phyloP scores from a whole-genome alignment of 2,329 filamentous ascomycete species.

The Biscogniauxia mediterranea region DNA sequence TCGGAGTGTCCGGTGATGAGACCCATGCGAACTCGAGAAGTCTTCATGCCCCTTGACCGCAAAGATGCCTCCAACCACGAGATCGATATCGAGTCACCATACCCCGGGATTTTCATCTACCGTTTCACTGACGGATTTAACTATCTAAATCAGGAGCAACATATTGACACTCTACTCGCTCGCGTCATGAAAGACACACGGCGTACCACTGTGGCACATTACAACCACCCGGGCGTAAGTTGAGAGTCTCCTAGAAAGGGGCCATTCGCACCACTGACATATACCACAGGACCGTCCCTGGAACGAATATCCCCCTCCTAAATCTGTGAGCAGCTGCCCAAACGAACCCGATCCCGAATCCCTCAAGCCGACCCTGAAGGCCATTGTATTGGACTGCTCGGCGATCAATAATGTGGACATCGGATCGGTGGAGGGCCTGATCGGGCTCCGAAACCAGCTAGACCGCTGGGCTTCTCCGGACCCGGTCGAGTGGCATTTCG shows the following conservation, averaged over 20 bases:
- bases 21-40: not conserved
- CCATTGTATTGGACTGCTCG: conserved; percentile 57
- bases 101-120: conserved; percentile 52
- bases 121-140: conserved; percentile 52
- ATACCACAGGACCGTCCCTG: conserved; percentile 46
- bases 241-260: not conserved
- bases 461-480: conserved; percentile 51
- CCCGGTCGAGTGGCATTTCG: conserved; percentile 53
- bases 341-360: conserved; percentile 32
- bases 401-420: conserved; percentile 57
- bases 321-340: conserved; percentile 24
- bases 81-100: conserved; percentile 40
- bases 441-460: conserved; percentile 54
- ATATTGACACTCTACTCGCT: conserved; percentile 42
- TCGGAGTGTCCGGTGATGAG: not conserved
- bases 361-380: conserved; percentile 46
- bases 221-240: conserved; percentile 31
- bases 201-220: conserved; percentile 38
- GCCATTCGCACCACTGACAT: not conserved
- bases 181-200: conserved; percentile 41
- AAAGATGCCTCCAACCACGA: conserved; percentile 45
- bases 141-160: conserved; percentile 50
- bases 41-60: conserved; percentile 42
- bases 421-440: conserved; percentile 55
- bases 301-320: conserved; percentile 50